phyloP scores from a whole-genome alignment of 257 asterid species.

The Nicotiana undulata region DNA sequence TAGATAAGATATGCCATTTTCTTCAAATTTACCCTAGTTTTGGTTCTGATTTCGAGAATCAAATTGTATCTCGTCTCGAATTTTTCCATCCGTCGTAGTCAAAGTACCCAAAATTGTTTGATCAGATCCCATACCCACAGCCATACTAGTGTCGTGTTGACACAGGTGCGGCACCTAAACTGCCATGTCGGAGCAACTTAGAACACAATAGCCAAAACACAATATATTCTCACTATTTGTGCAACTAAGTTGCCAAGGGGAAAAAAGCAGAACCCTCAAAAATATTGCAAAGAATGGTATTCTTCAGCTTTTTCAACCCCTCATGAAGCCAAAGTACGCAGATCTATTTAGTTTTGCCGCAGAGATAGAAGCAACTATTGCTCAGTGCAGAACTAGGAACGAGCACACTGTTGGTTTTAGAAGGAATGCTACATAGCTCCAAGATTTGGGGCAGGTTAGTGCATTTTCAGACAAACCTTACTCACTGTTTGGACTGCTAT shows the following conservation, averaged over 20 bases:
- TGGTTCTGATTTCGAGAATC: no score
- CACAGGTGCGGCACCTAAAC: no score
- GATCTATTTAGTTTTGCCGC: not conserved
- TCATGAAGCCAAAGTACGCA: not conserved
- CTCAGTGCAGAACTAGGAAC: not conserved
- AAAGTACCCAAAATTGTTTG: no score
- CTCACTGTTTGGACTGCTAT: not conserved
- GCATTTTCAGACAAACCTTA: not conserved
- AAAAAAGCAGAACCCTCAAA: not conserved
- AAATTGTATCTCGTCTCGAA: no score
- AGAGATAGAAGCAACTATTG: not conserved
- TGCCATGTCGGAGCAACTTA: no score
- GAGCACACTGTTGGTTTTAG: not conserved
- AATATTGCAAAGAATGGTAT: not conserved
- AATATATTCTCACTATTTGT: not conserved
- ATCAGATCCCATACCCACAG: no score
- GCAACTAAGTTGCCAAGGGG: not conserved
- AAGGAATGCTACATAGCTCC: not conserved
- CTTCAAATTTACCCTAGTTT: no score
- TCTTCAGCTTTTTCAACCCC: not conserved
- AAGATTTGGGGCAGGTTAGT: not conserved
- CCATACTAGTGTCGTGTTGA: no score
- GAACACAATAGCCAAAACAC: no score
- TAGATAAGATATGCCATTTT: no score
- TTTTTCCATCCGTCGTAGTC: no score